Evolutionary conservation across 129 eudicot genomes (phyloP), one percentile per base, ranked within the genome.

Genomic region (Dittrichia graveolens): DNA sequence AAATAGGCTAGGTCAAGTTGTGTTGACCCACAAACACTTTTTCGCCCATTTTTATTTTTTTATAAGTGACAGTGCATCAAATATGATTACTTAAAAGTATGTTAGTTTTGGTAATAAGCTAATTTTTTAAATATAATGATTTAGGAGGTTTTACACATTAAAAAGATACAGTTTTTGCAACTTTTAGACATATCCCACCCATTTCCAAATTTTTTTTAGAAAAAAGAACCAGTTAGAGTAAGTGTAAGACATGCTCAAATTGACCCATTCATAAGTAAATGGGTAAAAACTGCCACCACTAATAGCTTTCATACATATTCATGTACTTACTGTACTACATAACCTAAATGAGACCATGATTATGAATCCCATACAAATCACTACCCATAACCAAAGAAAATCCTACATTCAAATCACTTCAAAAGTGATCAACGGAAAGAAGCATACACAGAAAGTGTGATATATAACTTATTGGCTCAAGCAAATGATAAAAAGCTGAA

Each of bases 371-470:
- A 64, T 64, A 39, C 16, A 64, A 18, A 9, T 39, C 0, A n/a
- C 34, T 39, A 63, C 12, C 68, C 50, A 39, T 63, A 14, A 13
- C 50, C 2, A 40, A 18, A 10, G 19, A 39, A 63, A 41, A 7
- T 37, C 41, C 68, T 41, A 62, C 6, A 40, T 62, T 14, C 4
- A 9, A 7, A 8, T 24, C 50, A 41, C 47, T 41, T 63, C 7
- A 16, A 57, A 57, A 40, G 48, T 63, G 50, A 43, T 63, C n/a
- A 41, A 63, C 50, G 13, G 47, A 40, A 63, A 39, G 35, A 14
- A 15, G 46, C 45, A 76, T 60, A 60, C 42, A 14, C 41, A 47
- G 24, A 57, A 61, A 14, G 46, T 11, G 34, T 3, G 39, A 41
- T 50, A 69, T 48, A 54, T 37, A 50, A 46, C 37, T 44, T 40